These are phyloP conservation scores for Aechmea fasciata DNA, from an alignment of 176 grass and related monocot genomes.

Conservation along the genomic window DNA sequence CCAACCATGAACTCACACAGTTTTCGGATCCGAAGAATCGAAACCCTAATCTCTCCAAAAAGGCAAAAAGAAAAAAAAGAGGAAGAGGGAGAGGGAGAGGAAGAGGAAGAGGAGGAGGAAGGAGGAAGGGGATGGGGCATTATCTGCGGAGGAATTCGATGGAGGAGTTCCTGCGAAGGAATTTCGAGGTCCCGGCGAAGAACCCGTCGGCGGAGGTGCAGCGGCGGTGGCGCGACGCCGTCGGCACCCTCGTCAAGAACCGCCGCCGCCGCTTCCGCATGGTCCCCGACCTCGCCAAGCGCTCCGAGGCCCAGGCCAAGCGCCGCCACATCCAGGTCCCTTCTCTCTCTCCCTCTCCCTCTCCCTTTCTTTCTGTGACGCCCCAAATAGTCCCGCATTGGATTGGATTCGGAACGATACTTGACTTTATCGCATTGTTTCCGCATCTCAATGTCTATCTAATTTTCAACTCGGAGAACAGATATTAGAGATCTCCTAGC, in stretches of 20 bases:
- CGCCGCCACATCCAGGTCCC: slow-evolving; percentile 65
- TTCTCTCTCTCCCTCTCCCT: neutral
- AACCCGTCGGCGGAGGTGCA: slow-evolving; percentile 85
- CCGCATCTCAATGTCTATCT: neutral
- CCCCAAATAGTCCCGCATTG: too few relatives aligned
- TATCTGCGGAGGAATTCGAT: slow-evolving; percentile 49
- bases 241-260: slow-evolving; percentile 65
- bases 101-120: neutral
- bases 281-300: slow-evolving; percentile 71
- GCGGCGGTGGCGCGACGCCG: slow-evolving; percentile 71
- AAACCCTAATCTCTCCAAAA: too few relatives aligned
- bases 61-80: neutral
- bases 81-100: neutral
- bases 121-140: neutral
- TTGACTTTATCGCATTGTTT: neutral
- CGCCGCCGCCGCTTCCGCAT: slow-evolving; percentile 77
- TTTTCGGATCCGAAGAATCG: too few relatives aligned
- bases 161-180: slow-evolving; percentile 45
- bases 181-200: slow-evolving; percentile 72
- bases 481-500: too few relatives aligned
- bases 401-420: neutral
- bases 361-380: neutral
- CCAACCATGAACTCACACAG: too few relatives aligned
- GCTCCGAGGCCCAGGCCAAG: slow-evolving; percentile 49
- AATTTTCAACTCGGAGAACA: too few relatives aligned